Conservation (phyloP, 129 eudicot species). For the Artemisia argyi region DNA sequence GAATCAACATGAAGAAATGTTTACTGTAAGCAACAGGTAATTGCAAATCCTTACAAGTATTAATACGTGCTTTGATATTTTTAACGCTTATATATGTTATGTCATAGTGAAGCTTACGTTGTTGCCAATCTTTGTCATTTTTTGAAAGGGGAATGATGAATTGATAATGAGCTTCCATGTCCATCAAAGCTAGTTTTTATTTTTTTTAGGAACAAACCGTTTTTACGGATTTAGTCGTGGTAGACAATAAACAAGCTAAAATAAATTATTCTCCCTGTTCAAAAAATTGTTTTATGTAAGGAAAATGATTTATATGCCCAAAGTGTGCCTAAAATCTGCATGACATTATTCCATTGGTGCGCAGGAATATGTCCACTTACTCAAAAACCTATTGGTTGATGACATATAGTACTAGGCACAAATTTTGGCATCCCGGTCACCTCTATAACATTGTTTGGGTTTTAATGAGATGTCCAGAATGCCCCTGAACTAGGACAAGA, state of each 20-base stretch:
- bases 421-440: not conserved
- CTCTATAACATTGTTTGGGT: not conserved
- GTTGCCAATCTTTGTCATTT: not conserved
- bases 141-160: not conserved
- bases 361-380: too few species aligned
- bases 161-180: not conserved
- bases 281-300: too few species aligned
- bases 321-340: too few species aligned
- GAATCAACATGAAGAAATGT: conserved; percentile 89
- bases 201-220: not conserved
- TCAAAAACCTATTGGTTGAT: too few species aligned
- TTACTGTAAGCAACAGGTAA: conserved; percentile 99
- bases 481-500: not conserved
- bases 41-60: not conserved
- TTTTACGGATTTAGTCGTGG: not conserved
- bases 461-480: not conserved
- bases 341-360: too few species aligned
- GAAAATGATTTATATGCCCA: too few species aligned
- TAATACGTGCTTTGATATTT: not conserved
- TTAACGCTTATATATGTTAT: not conserved
- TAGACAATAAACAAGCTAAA: not conserved
- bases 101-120: not conserved
- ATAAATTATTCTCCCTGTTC: not conserved
- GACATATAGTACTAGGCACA: not conserved
- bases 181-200: not conserved